phyloP scores from a whole-genome alignment of 345 rosid genomes.

The Jatropha curcas region DNA sequence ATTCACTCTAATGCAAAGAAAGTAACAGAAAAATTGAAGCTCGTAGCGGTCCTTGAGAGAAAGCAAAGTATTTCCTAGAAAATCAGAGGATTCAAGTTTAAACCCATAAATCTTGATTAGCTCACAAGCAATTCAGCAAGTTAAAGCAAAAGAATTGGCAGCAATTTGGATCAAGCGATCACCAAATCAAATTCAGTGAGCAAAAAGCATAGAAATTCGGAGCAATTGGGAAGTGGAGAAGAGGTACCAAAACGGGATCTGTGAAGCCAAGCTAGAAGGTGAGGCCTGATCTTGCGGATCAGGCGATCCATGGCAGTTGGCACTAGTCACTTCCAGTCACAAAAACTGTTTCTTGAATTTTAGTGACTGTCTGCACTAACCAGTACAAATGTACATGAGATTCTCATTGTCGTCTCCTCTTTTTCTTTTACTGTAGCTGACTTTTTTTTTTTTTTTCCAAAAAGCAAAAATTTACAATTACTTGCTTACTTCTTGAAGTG shows the following conservation, averaged over 20 bases:
- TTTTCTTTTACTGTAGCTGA: background rate
- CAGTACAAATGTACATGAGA: background rate
- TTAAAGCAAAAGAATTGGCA: background rate
- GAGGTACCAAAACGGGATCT: slow-evolving; percentile 71
- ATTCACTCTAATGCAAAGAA: background rate
- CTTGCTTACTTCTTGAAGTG: too few species aligned
- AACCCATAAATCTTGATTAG: slow-evolving; percentile 10
- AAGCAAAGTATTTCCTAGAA: background rate
- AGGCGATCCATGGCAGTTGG: slow-evolving; percentile 39
- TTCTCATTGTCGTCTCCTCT: background rate
- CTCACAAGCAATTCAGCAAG: background rate
- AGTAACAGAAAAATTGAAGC: too few species aligned
- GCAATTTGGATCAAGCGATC: background rate
- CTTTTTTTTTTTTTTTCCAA: background rate
- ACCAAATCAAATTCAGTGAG: background rate
- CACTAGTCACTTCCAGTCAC: too few species aligned
- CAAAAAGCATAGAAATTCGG: background rate
- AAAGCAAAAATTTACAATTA: too few species aligned
- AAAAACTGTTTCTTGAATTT: too few species aligned
- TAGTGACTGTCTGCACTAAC: background rate
- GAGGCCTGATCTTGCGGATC: slow-evolving; percentile 57
- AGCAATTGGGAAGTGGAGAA: background rate
- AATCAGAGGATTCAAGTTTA: slow-evolving; percentile 1
- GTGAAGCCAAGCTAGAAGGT: slow-evolving; percentile 62
- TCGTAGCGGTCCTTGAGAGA: too few species aligned